Conservation (phyloP, 1,139 yeast species). For the Kodamaea arcana region DNA sequence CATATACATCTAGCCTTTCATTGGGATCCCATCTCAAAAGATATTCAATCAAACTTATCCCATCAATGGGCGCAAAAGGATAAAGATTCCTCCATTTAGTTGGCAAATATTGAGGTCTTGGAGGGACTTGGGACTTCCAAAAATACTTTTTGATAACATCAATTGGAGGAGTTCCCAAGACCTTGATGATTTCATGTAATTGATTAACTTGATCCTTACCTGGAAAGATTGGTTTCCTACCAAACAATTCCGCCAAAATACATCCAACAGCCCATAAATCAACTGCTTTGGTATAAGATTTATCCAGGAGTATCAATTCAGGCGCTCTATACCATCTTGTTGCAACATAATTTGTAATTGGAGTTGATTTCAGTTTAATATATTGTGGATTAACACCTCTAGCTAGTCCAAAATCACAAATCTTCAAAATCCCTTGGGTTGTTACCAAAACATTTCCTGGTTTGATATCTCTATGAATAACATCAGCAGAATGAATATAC, state of each 20-base stretch:
- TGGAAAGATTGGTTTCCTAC: conserved; percentile 66
- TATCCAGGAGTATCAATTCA: conserved; percentile 67
- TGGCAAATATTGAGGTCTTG: conserved; percentile 34
- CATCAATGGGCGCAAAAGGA: conserved; percentile 53
- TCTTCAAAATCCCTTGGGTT: conserved; percentile 63
- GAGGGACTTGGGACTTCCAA: conserved; percentile 36
- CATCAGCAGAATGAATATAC: conserved; percentile 81
- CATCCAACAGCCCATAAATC: conserved; percentile 85
- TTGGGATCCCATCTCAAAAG: conserved; percentile 60
- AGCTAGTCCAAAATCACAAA: conserved; percentile 88
- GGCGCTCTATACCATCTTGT: conserved; percentile 97
- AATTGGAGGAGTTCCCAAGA: conserved; percentile 58
- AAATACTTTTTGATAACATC: conserved; percentile 27
- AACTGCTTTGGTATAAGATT: conserved; percentile 51
- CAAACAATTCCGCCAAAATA: conserved; percentile 70
- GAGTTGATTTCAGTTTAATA: conserved; percentile 29
- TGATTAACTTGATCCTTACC: conserved; percentile 68
- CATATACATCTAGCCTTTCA: conserved; percentile 43
- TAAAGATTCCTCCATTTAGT: conserved; percentile 49
- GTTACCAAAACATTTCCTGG: conserved; percentile 84
- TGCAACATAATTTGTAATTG: conserved; percentile 84
- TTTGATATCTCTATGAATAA: conserved; percentile 79
- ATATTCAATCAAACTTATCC: conserved; percentile 44
- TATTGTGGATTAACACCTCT: conserved; percentile 58
- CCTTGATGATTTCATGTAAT: conserved; percentile 55